These are phyloP conservation scores for Alloteropsis semialata DNA, from an alignment of 176 grass and related monocot species.

Conservation along the genomic window DNA sequence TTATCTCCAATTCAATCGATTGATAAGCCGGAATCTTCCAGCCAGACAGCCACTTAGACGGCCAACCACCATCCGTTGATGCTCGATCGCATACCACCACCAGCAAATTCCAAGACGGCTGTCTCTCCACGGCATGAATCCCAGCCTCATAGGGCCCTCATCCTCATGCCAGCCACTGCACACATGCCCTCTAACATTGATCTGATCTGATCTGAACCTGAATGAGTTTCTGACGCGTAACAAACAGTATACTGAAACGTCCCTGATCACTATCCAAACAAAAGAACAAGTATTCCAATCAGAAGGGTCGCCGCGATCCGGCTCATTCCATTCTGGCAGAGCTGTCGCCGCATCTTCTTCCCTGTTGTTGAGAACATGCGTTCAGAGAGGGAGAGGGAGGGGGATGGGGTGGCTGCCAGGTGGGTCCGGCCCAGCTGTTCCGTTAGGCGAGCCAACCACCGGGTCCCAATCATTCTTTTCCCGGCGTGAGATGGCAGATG, in stretches of 20 bases:
- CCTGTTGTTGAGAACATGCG: background rate
- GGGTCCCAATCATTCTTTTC: conserved; percentile 23
- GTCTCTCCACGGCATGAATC: background rate
- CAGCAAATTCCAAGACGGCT: conserved; percentile 17
- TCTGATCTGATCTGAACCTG: background rate
- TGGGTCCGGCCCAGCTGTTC: conserved; percentile 15
- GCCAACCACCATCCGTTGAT: background rate
- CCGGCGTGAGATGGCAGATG: conserved; percentile 26
- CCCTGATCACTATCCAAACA: background rate
- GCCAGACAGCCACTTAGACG: background rate
- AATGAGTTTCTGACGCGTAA: background rate
- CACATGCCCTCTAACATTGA: background rate
- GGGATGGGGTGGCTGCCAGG: background rate
- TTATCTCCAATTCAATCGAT: background rate
- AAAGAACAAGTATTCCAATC: conserved; percentile 15
- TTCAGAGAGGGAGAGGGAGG: background rate
- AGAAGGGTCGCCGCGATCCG: background rate
- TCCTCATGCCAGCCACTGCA: background rate
- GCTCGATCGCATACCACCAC: background rate
- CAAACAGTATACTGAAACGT: background rate
- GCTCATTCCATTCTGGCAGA: conserved; percentile 20
- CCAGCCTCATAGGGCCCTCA: background rate
- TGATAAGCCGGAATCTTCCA: background rate
- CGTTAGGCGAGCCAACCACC: conserved; percentile 28
- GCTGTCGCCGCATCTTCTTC: conserved; percentile 14